Evolutionary conservation across 2,329 filamentous ascomycete species (phyloP), one percentile per base, ranked within the genome.

Genomic region (Cucurbitaria berberidis): DNA sequence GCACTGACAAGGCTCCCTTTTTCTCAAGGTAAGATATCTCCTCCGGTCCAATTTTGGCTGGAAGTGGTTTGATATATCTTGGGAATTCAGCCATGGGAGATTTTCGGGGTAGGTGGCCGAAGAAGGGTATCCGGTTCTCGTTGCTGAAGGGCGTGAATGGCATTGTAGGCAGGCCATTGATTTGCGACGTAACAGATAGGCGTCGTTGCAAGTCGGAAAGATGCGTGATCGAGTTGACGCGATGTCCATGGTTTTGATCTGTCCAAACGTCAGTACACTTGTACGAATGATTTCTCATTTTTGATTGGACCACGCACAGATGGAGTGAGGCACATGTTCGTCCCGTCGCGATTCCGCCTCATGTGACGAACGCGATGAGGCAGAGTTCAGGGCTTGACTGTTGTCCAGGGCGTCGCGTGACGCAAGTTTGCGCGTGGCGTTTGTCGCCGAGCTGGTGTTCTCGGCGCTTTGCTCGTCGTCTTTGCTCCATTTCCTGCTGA

Each of bases 1-100:
- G 93, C 35, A 97, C 84, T 1, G 86, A 86, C 61, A 97, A 79
- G 1, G 92, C 92, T 4, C 92, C 92, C 79, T 96, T 97, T 70
- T 87, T 84, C 57, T 88, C 84, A 51, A 97, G 82, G 74, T 95
- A 96, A 51, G 87, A 83, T 55, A 96, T 84, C 77, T 97, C 93
- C 63, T 96, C 91, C 13, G 84, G 81, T 5, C 89, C 86, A 63
- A 96, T 89, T 68, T 88, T 89, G 38, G 84, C 76, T 0, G 92
- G 91, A 6, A 96, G 80, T 21, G 91, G 88, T 66, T 90, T 90
- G 68, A 97, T 86, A 69, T 91, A 97, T 51, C 86, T 73, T 6
- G 85, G 84, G 27, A 87, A 80, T 26, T 80, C 75, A 40, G 78
- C 74, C 29, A 69, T 73, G 62, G 63, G 62, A 68, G 66, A 68